Base-by-base conservation (phyloP, 345 rosid species). In the Pistacia atlantica region DNA sequence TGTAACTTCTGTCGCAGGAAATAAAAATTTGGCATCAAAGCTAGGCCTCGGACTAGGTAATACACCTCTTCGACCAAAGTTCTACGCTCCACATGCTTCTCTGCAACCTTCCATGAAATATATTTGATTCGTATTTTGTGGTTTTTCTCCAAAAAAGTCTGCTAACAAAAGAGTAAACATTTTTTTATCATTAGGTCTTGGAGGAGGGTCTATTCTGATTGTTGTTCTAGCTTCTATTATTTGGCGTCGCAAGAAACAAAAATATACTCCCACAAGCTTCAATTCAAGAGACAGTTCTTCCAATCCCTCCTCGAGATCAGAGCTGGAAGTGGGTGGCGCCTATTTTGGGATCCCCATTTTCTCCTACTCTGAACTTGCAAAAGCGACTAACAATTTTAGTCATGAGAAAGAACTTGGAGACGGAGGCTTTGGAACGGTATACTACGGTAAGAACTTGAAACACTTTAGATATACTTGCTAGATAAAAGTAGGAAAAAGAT, bases 381-480 rank as follows among this genome's bases (percentile, higher is more conserved):
- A 86, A 82, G 91, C 93, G 11, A 89, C 97, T 38, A 64, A 83
- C 69, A 73, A 86, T 76, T 92, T 89, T 48, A 81, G 82, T 18
- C 58, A 69, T 74, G 83, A 80, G 0, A 83, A 83, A 63, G 81
- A 84, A 74, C 85, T 92, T 12, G 97, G 94, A 71, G 91, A 87
- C 79, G 94, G 97, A 57, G 97, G 97, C 35, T 90, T 81, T 72
- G 97, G 97, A 68, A 86, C 88, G 17, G 97, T 92, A 0, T 90
- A 89, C 78, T 69, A 84, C 55, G 97, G 94, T 92, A 81, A 86
- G 83, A 78, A 17, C 69, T 65, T 51, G 67, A 1, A 42, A 42
- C 42, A 11, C 54, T 48, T 61, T 14, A 2, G 22, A 4, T 8
- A 31, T 55, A 9, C 56, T 11, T 60, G 0, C 18, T 33, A 31